Conservation (phyloP, 2,329 filamentous ascomycete genomes). For the Penicillium expansum region DNA sequence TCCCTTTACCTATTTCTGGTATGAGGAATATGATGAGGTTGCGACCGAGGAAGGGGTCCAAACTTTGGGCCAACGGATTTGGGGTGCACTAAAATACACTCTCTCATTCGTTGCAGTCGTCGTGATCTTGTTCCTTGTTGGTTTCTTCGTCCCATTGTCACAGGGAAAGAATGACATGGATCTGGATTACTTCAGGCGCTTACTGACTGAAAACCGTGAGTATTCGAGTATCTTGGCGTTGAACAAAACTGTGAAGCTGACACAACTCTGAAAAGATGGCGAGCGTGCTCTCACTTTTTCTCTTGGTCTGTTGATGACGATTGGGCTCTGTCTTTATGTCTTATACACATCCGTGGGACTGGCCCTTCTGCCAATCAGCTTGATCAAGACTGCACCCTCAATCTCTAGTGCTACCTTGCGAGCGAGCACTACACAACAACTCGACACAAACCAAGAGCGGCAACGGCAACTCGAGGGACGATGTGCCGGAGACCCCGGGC, state of each 20-base stretch:
- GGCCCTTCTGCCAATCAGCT: slow-evolving; percentile 79
- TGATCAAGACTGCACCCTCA: slow-evolving; percentile 88
- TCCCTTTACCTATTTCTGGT: slow-evolving; percentile 97
- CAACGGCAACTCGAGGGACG: slow-evolving; percentile 88
- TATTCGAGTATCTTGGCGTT: slow-evolving; percentile 9
- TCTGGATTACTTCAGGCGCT: slow-evolving; percentile 84
- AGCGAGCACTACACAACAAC: slow-evolving; percentile 72
- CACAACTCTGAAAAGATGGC: slow-evolving; percentile 56
- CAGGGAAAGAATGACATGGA: slow-evolving; percentile 66
- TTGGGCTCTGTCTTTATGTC: slow-evolving; percentile 82
- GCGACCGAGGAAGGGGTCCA: slow-evolving; percentile 76
- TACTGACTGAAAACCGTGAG: slow-evolving; percentile 76
- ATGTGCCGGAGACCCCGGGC: slow-evolving; percentile 70
- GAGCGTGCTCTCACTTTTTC: slow-evolving; percentile 90
- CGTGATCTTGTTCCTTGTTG: slow-evolving; percentile 80
- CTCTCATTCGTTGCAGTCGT: slow-evolving; percentile 72
- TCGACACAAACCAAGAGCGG: slow-evolving; percentile 85
- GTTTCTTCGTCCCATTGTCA: slow-evolving; percentile 87
- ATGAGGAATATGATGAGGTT: slow-evolving; percentile 94
- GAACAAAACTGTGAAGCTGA: not conserved
- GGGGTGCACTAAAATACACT: slow-evolving; percentile 88
- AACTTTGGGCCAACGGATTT: slow-evolving; percentile 67
- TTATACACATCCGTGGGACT: slow-evolving; percentile 87
- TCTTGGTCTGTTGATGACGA: slow-evolving; percentile 79
- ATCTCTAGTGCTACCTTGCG: slow-evolving; percentile 77